Conservation (phyloP, 1,284 basidiomycete species). For the Garcileccinum viscosum region DNA sequence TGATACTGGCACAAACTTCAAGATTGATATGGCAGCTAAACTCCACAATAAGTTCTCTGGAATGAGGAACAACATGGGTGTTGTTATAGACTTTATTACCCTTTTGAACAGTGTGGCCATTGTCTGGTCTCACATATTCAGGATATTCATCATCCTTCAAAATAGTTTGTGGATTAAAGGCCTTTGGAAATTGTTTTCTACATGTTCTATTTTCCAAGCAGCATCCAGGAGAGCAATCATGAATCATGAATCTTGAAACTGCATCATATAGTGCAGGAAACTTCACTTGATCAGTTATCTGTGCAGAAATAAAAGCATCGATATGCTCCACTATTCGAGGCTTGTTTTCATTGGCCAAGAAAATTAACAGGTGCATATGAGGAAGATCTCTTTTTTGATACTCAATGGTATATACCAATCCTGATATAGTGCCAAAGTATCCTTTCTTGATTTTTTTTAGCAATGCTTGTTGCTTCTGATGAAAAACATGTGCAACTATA, state of each 20-base stretch:
- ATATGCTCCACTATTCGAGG: background rate
- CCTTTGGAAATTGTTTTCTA: slow-evolving; percentile 13
- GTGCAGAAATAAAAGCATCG: slow-evolving; percentile 8
- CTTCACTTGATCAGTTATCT: background rate
- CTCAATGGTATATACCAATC: slow-evolving; percentile 17
- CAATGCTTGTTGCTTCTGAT: no score
- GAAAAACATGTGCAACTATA: no score
- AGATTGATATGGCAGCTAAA: no score
- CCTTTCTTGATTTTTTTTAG: no score
- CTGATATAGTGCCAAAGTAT: slow-evolving; percentile 14
- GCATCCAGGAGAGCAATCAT: slow-evolving; percentile 11
- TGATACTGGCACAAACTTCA: no score
- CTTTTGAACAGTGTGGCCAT: no score
- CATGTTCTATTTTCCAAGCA: slow-evolving; percentile 9
- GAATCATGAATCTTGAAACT: slow-evolving; percentile 15
- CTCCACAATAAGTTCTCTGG: no score
- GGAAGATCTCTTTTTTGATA: slow-evolving; percentile 17
- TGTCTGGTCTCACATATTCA: slow-evolving; percentile 14
- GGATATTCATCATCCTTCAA: slow-evolving; percentile 20
- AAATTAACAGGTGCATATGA: slow-evolving; percentile 41
- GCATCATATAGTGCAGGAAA: slow-evolving; percentile 1
- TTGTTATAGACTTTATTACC: slow-evolving; percentile 1
- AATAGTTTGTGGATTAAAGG: background rate
- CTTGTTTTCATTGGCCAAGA: slow-evolving; percentile 7
- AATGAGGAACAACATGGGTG: slow-evolving; percentile 6